Base-by-base conservation (phyloP, 1,284 basidiomycete genomes). In the Heliocybe sulcata region DNA sequence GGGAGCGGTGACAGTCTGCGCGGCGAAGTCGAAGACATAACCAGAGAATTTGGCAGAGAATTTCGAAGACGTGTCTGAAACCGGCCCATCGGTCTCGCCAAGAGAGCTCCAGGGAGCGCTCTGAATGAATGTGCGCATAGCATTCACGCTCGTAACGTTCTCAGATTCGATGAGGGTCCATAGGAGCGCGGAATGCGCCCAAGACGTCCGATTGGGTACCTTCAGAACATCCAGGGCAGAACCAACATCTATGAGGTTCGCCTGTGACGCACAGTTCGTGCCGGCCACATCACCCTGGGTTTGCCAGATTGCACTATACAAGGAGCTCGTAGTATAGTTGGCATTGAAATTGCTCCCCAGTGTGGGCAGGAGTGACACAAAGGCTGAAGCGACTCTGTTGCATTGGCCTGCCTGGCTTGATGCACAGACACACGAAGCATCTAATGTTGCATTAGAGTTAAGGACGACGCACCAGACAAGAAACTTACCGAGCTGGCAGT, bases 391-490 rank as follows among this genome's bases (percentile, higher is more conserved):
- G 3, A 87, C 65, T n/a, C 72, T 72, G 47, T 77, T 73, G 60
- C 83, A 85, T 56, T 69, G 70, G 14, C 69, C 69, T 2, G 68
- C 54, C n/a, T 59, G 55, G 10, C 66, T 65, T 0, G 77, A 74
- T 6, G 80, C 79, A 60, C 84, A 87, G 33, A 79, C 71, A 63
- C 83, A 87, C 0, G 81, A 80, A 2, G 82, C 74, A 68, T 84
- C 83, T 85, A 57, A 22, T 51, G 19, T 29, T 45, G 38, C 26
- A 55, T 48, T 20, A 51, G 26, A 53, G 20, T 11, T 31, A 25
- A 27, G 23, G 16, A 54, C 33, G 25, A 55, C 38, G 52, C 35
- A 47, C 12, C 27, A 23, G 25, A 45, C 54, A 29, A 31, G 6
- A 52, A 20, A 70, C 77, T 63, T 60, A 83, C 83, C 72, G 16